Base-by-base conservation (phyloP, 2,329 filamentous ascomycete genomes). In the Acrodontium crateriforme region DNA sequence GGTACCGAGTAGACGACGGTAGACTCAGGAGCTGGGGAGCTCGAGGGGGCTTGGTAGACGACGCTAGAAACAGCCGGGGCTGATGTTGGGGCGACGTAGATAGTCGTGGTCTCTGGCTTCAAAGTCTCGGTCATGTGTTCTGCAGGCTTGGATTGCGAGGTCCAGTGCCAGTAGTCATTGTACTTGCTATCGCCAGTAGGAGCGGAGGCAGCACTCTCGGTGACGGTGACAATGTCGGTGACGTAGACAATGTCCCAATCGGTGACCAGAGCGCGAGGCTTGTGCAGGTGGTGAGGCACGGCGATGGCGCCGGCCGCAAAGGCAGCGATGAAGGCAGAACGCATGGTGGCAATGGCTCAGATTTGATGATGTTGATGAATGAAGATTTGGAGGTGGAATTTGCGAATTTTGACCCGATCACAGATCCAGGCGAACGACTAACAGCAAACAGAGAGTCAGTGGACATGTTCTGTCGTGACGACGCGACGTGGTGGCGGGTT, bases 221-320 rank as follows among this genome's bases (percentile, higher is more conserved):
- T 52, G 34, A 52, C 46, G 30, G 51, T 54, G 31, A 55, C 47
- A 29, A 49, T 30, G 24, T 52, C 32, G 30, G 49, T 53, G 29
- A 41, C 43, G 33, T 47, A 49, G 28, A 44, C 42, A 19, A 49
- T 30, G 14, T 53, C 46, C 27, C 41, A 31, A 18, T 49, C 37
- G 24, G 34, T 38, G 20, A 44, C 42, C 22, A 48, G 35, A 24
- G 41, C 44, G 28, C 40, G 42, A 31, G 48, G 39, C 18, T 42
- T 33, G 25, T 40, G 40, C 22, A 42, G 34, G 32, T 41, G 24
- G 35, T 44, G 36, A 6, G 54, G 54, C 16, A 47, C 39, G 31
- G 53, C 52, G 26, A 56, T 31, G 24, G 45, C 52, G 31, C 44
- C 42, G 30, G 45, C 51, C 30, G 45, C 53, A 28, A 58, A 44